phyloP scores from a whole-genome alignment of 164 flowering plant genomes.

The Macadamia tetraphylla region DNA sequence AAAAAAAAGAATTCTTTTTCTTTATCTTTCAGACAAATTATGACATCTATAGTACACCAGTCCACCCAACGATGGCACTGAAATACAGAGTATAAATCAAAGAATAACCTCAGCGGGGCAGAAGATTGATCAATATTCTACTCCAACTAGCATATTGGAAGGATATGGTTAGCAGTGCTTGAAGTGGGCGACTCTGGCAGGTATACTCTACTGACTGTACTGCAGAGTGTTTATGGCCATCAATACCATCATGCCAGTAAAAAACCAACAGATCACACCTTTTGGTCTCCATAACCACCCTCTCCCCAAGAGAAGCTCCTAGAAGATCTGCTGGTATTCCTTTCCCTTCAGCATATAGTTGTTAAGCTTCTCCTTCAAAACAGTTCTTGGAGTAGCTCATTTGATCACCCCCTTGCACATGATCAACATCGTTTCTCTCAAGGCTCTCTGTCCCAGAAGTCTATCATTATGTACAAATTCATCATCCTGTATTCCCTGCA shows the following conservation, averaged over 20 bases:
- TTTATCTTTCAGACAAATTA: conserved; percentile 2
- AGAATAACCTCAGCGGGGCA: conserved; percentile 30
- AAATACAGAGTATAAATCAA: conserved; percentile 31
- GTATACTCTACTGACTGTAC: conserved; percentile 10
- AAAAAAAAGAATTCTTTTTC: background rate
- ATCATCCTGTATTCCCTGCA: conserved; percentile 59
- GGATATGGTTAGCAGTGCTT: conserved; percentile 14
- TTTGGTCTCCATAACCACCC: background rate
- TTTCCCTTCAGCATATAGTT: conserved; percentile 11
- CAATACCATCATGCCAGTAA: conserved; percentile 9
- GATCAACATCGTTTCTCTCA: conserved; percentile 3
- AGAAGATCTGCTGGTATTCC: background rate
- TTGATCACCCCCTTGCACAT: background rate
- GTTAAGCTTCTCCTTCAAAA: conserved; percentile 11
- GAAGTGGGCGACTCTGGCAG: conserved; percentile 7
- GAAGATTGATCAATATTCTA: conserved; percentile 4
- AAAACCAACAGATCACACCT: conserved; percentile 7
- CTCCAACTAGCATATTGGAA: conserved; percentile 1
- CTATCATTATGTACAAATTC: conserved; percentile 27
- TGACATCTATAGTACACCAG: conserved; percentile 31
- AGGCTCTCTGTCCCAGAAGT: conserved; percentile 9
- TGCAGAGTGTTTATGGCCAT: conserved; percentile 5
- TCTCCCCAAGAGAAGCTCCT: background rate
- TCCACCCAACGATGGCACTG: conserved; percentile 23
- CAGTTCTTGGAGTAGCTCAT: conserved; percentile 12